Conservation (phyloP, 768 basidiomycete species). For the Crepidotus variabilis region DNA sequence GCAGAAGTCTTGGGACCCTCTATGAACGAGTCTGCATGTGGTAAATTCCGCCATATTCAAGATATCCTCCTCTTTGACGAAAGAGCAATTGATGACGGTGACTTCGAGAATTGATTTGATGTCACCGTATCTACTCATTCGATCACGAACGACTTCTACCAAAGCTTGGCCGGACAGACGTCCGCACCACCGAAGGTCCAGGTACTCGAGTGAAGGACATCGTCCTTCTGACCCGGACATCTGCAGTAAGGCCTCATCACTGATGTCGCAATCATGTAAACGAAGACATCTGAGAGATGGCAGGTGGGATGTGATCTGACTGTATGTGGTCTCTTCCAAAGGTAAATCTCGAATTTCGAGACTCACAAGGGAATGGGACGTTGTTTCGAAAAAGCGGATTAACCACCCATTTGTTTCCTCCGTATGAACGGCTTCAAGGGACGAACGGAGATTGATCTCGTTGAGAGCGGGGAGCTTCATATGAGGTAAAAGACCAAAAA, state of each 20-base stretch:
- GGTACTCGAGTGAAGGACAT: slow-evolving; percentile 42
- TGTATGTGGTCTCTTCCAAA: slow-evolving; percentile 36
- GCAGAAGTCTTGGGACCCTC: slow-evolving; percentile 44
- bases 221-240: slow-evolving; percentile 35
- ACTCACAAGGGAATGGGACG: slow-evolving; percentile 30
- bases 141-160: slow-evolving; percentile 44
- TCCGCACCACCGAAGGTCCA: slow-evolving; percentile 61
- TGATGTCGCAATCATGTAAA: slow-evolving; percentile 56
- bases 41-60: slow-evolving; percentile 44
- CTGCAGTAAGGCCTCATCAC: slow-evolving; percentile 37
- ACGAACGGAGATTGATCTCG: slow-evolving; percentile 16
- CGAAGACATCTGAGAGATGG: slow-evolving; percentile 42
- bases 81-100: slow-evolving; percentile 53
- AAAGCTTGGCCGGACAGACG: slow-evolving; percentile 48
- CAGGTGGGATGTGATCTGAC: slow-evolving; percentile 21
- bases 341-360: slow-evolving; percentile 50
- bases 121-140: slow-evolving; percentile 15
- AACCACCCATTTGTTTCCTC: slow-evolving; percentile 15
- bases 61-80: slow-evolving; percentile 52
- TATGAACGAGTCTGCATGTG: slow-evolving; percentile 42
- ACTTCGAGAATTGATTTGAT: slow-evolving; percentile 34
- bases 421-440: slow-evolving; percentile 13
- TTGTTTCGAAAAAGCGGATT: slow-evolving; percentile 20
- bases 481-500: slow-evolving; percentile 27
- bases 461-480: slow-evolving; percentile 25